Evolutionary conservation across 305 asterid genomes (phyloP), one percentile per base, ranked within the genome.

Genomic region (Caryopteris hybrid): DNA sequence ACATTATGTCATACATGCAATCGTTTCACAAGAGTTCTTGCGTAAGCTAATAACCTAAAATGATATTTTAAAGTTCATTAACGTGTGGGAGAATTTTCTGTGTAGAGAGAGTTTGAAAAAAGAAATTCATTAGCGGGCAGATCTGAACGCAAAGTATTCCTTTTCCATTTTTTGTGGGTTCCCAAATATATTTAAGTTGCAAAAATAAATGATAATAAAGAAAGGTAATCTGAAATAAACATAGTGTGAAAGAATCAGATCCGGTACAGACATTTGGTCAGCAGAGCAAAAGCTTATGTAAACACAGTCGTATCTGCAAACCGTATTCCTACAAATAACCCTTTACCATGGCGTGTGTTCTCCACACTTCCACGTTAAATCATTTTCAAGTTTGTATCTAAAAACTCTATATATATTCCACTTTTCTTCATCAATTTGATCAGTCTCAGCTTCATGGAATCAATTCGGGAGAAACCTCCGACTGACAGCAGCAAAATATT

Each of bases 331-430:
- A 76, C 76, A 81, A 70, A 78, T 67, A 55, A 9, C 41, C 46
- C 33, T 10, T 14, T 38, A 43, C 52, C 17, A 14, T 33, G 79
- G 82, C 79, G 79, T 76, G 84, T 82, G 84, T 48, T 55, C 46
- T 71, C 80, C 82, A 76, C 79, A 76, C 82, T 78, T 63, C n/a
- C 13, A 0, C 73, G 5, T 4, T n/a, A n/a, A n/a, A n/a, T n/a
- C n/a, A n/a, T n/a, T n/a, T n/a, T n/a, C n/a, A n/a, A n/a, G n/a
- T 39, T n/a, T 8, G 51, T 14, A 25, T 29, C 39, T 27, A 34
- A n/a, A 25, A 53, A 12, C 20, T 33, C 66, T 47, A 31, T 51
- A 47, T 14, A 2, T 9, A 10, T 13, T 20, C 64, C 48, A 5
- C 4, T 4, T 23, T 12, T 41, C 12, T 6, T 18, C 6, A 6